These are phyloP conservation scores for Gillenia trifoliata DNA, from an alignment of 306 rosid genomes.

Conservation along the genomic window DNA sequence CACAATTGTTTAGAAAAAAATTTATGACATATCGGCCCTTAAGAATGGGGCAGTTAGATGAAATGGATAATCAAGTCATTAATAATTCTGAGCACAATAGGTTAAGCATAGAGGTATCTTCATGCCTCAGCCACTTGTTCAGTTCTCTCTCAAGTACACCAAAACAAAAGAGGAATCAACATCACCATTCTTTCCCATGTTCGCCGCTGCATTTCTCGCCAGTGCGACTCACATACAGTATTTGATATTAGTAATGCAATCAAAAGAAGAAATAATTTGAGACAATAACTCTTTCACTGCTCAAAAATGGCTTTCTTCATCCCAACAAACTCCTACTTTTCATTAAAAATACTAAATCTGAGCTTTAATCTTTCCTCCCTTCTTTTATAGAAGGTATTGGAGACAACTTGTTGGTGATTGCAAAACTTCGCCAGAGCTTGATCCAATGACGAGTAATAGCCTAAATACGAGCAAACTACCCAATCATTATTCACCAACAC, in stretches of 20 bases:
- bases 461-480: background rate
- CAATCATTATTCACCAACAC: constrained; percentile 10
- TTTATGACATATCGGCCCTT: background rate
- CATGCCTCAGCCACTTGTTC: background rate
- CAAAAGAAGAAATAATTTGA: background rate
- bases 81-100: background rate
- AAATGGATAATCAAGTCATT: background rate
- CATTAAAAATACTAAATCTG: background rate
- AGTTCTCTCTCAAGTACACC: background rate
- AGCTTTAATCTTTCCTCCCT: background rate
- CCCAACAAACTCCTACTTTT: background rate
- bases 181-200: background rate
- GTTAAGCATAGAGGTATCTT: background rate
- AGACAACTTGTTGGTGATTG: background rate
- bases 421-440: background rate
- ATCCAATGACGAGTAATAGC: background rate
- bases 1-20: background rate
- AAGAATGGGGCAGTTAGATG: background rate
- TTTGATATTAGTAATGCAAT: background rate
- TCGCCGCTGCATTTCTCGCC: background rate
- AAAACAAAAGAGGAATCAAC: background rate
- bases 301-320: background rate
- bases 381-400: background rate
- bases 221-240: background rate
- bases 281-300: background rate